Base-by-base conservation (phyloP, 2,329 filamentous ascomycete genomes). In the Colletotrichum musicola region DNA sequence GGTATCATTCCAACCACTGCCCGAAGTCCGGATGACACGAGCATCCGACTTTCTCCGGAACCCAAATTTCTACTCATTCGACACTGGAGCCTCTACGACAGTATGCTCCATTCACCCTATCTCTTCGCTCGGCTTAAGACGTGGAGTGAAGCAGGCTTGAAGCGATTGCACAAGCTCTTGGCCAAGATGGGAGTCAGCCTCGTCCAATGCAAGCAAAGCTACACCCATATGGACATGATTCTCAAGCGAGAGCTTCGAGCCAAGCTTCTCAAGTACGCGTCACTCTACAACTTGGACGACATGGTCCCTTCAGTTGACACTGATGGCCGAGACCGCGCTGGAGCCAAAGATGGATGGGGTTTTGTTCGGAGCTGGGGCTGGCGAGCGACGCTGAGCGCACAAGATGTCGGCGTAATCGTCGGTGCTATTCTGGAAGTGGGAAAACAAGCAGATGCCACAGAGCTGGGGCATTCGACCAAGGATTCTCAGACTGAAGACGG, bases 211-310 rank as follows among this genome's bases (percentile, higher is more conserved):
- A 95, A 94, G 75, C 96, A 98, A 80, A 95, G 90, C 77, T 99
- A 98, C 77, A 94, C 94, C 0, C 96, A 99, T 79, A 98, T 99
- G 95, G 95, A 98, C 80, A 97, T 98, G 90, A 91, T 97, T 79
- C 84, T 99, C 40, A 99, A 98, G 81, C 91, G 93, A 5, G 93
- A 93, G 35, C 82, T 98, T 35, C 90, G 95, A 49, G 89, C 93
- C 55, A 93, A 97, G 68, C 86, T 99, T 1, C 85, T 98, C 20
- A 95, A 95, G 75, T 98, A 97, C 77, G 95, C 95, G 0, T 94
- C 94, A 1, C 86, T 97, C 69, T 99, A 98, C 79, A 96, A 97
- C 30, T 87, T 99, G 1, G 95, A 98, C 72, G 96, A 95, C 59
- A 90, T 99, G 75, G 94, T 99, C 0, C 95, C 95, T 1, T 89